Conservation (phyloP, 2,329 filamentous ascomycete species). For the Aspergillus pseudotamarii region DNA sequence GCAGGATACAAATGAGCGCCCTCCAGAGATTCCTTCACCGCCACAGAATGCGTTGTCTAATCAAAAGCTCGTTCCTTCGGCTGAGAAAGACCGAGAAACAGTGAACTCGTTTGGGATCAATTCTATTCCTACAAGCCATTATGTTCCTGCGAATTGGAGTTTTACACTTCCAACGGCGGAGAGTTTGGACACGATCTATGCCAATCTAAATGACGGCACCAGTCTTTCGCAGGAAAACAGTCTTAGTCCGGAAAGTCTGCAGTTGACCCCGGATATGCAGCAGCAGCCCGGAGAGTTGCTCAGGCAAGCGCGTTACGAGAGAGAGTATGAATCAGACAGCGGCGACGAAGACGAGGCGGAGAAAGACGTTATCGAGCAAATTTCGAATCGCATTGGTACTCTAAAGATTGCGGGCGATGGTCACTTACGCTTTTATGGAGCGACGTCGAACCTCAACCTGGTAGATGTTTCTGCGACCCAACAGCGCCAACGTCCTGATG, state of each 20-base stretch:
- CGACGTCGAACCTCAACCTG: slow-evolving; percentile 49
- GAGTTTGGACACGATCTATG: slow-evolving; percentile 38
- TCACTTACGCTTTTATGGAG: slow-evolving; percentile 48
- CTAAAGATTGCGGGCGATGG: slow-evolving; percentile 48
- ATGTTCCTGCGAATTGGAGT: slow-evolving; percentile 33
- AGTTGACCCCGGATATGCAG: slow-evolving; percentile 30
- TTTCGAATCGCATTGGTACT: slow-evolving; percentile 49
- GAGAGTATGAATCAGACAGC: slow-evolving; percentile 36
- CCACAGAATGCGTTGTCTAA: slow-evolving; percentile 16
- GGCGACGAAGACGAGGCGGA: slow-evolving; percentile 43
- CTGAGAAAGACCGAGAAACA: slow-evolving; percentile 21
- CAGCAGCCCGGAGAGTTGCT: slow-evolving; percentile 29
- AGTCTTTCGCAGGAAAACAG: slow-evolving; percentile 24
- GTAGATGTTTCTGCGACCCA: slow-evolving; percentile 42
- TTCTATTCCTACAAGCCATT: slow-evolving; percentile 22
- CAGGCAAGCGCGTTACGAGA: slow-evolving; percentile 24
- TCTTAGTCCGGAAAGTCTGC: slow-evolving; percentile 30
- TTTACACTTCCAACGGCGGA: slow-evolving; percentile 42
- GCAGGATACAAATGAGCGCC: slow-evolving; percentile 1
- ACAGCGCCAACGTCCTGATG: slow-evolving; percentile 39
- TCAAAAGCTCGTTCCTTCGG: slow-evolving; percentile 15
- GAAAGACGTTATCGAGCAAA: slow-evolving; percentile 46
- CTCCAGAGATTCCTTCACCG: slow-evolving; percentile 12
- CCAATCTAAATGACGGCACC: slow-evolving; percentile 30
- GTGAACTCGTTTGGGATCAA: slow-evolving; percentile 27